Conservation (phyloP, 495 filamentous ascomycete species). For the Cercophora samala region DNA sequence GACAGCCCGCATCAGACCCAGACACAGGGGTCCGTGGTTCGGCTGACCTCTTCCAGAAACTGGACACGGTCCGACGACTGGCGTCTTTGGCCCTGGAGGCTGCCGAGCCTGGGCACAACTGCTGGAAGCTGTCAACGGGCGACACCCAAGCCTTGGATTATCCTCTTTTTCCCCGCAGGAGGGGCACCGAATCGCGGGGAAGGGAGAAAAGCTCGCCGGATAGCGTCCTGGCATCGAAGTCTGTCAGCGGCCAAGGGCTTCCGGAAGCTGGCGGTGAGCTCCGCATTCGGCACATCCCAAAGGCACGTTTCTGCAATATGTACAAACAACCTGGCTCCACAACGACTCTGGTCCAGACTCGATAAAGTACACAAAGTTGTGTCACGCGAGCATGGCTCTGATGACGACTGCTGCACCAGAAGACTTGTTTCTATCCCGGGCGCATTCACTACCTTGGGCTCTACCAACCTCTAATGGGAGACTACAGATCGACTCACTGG, state of each 20-base stretch:
- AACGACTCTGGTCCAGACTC: background rate
- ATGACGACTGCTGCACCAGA: background rate
- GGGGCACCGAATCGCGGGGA: conserved; percentile 4
- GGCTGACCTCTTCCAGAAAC: conserved; percentile 10
- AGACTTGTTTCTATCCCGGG: background rate
- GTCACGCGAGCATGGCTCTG: background rate
- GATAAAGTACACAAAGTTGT: background rate
- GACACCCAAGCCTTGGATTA: background rate
- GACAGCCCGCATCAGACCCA: background rate
- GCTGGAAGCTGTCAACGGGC: background rate
- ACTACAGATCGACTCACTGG: no score
- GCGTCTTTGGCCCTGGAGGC: background rate
- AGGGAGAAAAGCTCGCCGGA: background rate
- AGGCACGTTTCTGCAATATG: background rate
- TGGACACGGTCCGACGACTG: background rate
- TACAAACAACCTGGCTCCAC: background rate
- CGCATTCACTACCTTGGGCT: no score
- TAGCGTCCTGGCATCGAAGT: conserved; percentile 3
- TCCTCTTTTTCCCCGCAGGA: conserved; percentile 5
- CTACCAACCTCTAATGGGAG: no score
- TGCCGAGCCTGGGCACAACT: background rate
- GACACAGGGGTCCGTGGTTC: conserved; percentile 4
- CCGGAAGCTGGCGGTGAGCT: conserved; percentile 5
- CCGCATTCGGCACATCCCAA: background rate
- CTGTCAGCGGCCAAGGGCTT: background rate